These are phyloP conservation scores for Annulohypoxylon stygium DNA, from an alignment of 495 filamentous ascomycete species.

Conservation along the genomic window DNA sequence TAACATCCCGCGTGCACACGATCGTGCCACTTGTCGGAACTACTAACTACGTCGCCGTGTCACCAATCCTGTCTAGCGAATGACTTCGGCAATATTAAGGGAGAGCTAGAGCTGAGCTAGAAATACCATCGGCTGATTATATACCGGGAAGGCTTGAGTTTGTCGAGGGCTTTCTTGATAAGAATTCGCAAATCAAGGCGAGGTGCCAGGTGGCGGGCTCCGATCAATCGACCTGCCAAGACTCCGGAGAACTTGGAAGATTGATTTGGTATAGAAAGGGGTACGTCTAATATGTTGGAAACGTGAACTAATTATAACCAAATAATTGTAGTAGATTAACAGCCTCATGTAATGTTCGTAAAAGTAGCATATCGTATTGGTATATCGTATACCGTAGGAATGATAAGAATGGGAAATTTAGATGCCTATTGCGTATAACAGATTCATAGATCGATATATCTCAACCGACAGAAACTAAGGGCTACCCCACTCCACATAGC, in stretches of 20 bases:
- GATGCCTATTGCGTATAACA: not conserved
- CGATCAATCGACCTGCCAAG: not conserved
- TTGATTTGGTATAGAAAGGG: too few relatives aligned
- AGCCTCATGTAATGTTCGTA: too few relatives aligned
- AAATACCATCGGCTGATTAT: not conserved
- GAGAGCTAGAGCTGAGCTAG: not conserved
- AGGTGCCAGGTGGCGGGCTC: not conserved
- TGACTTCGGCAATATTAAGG: not conserved
- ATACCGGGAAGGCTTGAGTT: constrained; percentile 3
- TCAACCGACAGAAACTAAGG: not conserved
- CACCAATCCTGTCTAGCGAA: constrained; percentile 16
- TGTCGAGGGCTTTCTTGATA: not conserved
- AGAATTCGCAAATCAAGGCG: not conserved
- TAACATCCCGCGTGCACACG: constrained; percentile 24
- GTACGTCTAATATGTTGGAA: not conserved
- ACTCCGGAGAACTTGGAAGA: too few relatives aligned
- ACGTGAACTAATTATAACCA: not conserved
- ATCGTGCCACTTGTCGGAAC: constrained; percentile 40
- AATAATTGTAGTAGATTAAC: not conserved
- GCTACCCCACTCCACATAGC: constrained; percentile 26
- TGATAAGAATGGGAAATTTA: not conserved
- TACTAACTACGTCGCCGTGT: constrained; percentile 31
- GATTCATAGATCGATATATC: not conserved
- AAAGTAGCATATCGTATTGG: too few relatives aligned
- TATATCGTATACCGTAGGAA: not conserved